phyloP scores from a whole-genome alignment of 2,329 filamentous ascomycete species.

The Fusarium sp. region DNA sequence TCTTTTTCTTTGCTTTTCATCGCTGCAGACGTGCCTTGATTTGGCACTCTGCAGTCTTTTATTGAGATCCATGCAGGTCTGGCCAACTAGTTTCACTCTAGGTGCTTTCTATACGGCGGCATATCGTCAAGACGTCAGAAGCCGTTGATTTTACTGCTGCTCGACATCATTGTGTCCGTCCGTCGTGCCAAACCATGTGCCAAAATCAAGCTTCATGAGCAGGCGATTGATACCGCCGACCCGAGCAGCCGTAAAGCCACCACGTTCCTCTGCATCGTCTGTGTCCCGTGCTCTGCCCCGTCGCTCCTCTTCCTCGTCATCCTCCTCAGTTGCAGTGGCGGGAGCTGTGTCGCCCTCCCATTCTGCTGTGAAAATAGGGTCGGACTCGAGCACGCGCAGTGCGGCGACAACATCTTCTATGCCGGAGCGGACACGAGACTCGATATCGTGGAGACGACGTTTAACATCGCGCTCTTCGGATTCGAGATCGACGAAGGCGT shows the following conservation, averaged over 20 bases:
- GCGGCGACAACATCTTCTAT: constrained; percentile 74
- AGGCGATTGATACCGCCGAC: constrained; percentile 85
- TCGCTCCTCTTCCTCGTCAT: constrained; percentile 21
- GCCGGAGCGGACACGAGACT: constrained; percentile 72
- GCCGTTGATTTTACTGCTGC: constrained; percentile 12
- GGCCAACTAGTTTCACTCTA: neutral
- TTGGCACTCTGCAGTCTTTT: constrained; percentile 20
- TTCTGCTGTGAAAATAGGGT: constrained; percentile 57
- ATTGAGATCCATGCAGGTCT: constrained; percentile 12
- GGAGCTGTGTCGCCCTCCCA: constrained; percentile 52
- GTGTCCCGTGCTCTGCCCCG: constrained; percentile 51
- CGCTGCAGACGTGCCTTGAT: constrained; percentile 32
- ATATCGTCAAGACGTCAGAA: constrained; percentile 18
- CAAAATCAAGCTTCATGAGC: constrained; percentile 89
- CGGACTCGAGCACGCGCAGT: constrained; percentile 58
- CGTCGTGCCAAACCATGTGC: constrained; percentile 62
- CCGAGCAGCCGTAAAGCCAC: constrained; percentile 73
- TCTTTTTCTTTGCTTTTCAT: constrained; percentile 20
- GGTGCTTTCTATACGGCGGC: neutral
- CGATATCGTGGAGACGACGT: constrained; percentile 71
- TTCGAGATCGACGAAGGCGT: constrained; percentile 76
- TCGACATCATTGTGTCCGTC: constrained; percentile 37
- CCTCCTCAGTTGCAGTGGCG: constrained; percentile 16
- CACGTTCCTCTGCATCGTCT: constrained; percentile 50
- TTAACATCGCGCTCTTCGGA: constrained; percentile 78